Evolutionary conservation across 169 alveolate species (phyloP).

Genomic region (Plasmodium adleri): DNA sequence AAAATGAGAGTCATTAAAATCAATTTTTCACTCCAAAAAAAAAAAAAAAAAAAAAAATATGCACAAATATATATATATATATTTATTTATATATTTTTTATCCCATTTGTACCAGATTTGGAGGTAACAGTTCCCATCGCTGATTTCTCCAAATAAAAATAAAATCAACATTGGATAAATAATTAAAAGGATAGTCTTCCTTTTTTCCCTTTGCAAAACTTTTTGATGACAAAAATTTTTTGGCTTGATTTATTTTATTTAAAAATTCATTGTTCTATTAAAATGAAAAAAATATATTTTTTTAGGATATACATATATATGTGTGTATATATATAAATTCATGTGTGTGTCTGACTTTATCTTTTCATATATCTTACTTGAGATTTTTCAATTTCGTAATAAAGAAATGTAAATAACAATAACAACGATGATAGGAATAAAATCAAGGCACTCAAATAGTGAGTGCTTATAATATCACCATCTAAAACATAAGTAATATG

Average conservation of each 20-base stretch:
- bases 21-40: background rate
- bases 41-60: background rate
- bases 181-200: constrained; percentile 42
- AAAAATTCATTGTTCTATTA: constrained; percentile 30
- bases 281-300: background rate
- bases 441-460: constrained; percentile 20
- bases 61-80: too few species aligned
- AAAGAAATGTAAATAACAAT: constrained; percentile 16
- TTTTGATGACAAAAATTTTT: constrained; percentile 20
- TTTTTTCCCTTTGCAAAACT: constrained; percentile 28
- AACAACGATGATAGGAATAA: constrained; percentile 18
- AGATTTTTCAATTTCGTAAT: constrained; percentile 36
- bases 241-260: constrained; percentile 44
- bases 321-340: background rate
- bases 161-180: constrained; percentile 34
- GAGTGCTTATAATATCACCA: constrained; percentile 32
- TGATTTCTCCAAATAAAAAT: constrained; percentile 45
- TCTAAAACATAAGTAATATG: background rate
- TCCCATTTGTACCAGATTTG: constrained; percentile 28
- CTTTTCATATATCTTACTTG: constrained; percentile 17
- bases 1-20: too few species aligned
- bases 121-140: constrained; percentile 63
- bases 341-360: background rate
- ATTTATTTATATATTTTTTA: background rate
- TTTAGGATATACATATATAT: background rate